Evolutionary conservation across 192 early-diverging fungal genomes (phyloP), one percentile per base, ranked within the genome.

Genomic region (Coemansia sp.): DNA sequence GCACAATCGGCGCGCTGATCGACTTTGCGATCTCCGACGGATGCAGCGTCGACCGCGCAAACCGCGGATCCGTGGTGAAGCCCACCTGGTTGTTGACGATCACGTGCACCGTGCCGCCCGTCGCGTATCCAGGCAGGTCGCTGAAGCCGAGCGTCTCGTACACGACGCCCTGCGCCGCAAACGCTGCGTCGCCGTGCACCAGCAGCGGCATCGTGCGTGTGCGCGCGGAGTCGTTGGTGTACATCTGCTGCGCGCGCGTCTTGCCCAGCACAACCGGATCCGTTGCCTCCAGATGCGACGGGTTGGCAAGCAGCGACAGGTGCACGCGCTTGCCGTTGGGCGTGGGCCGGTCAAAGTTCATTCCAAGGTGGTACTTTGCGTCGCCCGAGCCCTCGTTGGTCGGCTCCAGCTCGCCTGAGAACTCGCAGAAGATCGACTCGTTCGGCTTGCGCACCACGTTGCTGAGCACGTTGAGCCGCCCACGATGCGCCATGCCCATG

Each of bases 81-180:
- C 97, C 97, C 66, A 99, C 91, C 85, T 99, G 97, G 89, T 99
- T 99, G 90, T 99, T 99, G 76, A 96, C 93, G 43, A 99, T 89
- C 65, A 97, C 89, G 88, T 99, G 97, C 70, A 99, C 87, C 12
- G 95, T 95, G 41, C 97, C 97, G 70, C 97, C 97, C 16, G 95
- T 98, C 11, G 94, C 88, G 89, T 98, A 99, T 45, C 90, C 89
- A 38, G 95, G 96, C 66, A 99, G 84, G 75, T 97, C 96, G 68
- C 90, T 89, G 85, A 99, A 92, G 19, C 95, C 95, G 50, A 99
- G 86, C 21, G 97, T 97, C 83, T 99, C 97, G 78, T 97, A 97
- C 26, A 99, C 93, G 47, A 99, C 88, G 71, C 97, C 97, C 85
- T 99, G 97, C 50, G 91, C 97, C 37, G 97, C 92, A 85, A 99